These are phyloP conservation scores for Elongisporangium prolatum DNA, from an alignment of 352 stramenopile species.

Conservation along the genomic window DNA sequence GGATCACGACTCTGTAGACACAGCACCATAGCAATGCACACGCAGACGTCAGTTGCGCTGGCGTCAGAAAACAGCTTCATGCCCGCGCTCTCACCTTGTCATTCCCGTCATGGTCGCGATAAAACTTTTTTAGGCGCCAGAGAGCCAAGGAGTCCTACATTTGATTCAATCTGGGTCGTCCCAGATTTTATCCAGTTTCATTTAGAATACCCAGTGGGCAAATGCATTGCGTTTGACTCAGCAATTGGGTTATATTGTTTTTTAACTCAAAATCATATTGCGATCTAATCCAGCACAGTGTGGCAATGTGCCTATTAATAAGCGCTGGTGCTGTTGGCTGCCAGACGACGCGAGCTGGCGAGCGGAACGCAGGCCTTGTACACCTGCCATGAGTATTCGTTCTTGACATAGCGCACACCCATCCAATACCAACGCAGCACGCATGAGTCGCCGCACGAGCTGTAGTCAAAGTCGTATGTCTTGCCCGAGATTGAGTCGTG, in stretches of 20 bases:
- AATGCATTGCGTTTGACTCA: too few relatives aligned
- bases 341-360: conserved; percentile 7
- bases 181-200: background rate
- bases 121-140: background rate
- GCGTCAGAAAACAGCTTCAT: background rate
- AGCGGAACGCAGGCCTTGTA: conserved; percentile 56
- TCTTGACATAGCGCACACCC: conserved; percentile 40
- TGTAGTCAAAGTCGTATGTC: conserved; percentile 44
- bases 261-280: too few relatives aligned
- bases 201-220: background rate
- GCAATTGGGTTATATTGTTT: background rate
- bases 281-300: too few relatives aligned
- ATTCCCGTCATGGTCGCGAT: conserved; percentile 60
- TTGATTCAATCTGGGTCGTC: background rate
- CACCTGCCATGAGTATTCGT: conserved; percentile 55
- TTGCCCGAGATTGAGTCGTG: conserved; percentile 29
- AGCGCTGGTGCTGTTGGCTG: background rate
- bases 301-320: too few relatives aligned
- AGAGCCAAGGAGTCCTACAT: too few relatives aligned
- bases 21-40: background rate
- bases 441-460: conserved; percentile 32
- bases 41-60: conserved; percentile 3
- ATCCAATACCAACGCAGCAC: conserved; percentile 55
- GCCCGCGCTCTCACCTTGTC: conserved; percentile 39
- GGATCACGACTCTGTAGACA: conserved; percentile 61